These are phyloP conservation scores for Chaetomium strumarium DNA, from an alignment of 2,329 filamentous ascomycete species.

Conservation along the genomic window DNA sequence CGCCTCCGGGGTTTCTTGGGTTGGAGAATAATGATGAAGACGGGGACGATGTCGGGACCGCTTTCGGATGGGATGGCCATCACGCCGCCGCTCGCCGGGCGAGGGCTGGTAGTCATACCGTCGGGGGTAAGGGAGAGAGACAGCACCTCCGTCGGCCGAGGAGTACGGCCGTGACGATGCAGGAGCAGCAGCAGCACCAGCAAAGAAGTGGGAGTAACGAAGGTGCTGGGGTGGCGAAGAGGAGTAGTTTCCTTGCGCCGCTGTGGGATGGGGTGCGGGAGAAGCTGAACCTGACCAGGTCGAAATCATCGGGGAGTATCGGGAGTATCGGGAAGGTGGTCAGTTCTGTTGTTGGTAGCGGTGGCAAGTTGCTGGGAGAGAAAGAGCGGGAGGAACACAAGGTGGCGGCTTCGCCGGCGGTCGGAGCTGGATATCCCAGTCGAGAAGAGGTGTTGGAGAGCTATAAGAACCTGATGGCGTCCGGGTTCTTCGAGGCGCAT, in stretches of 20 bases:
- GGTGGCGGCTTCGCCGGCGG: background rate
- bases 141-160: conserved; percentile 6
- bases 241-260: conserved; percentile 28
- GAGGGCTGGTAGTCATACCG: no score
- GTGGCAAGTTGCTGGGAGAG: background rate
- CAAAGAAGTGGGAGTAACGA: background rate
- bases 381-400: background rate
- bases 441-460: conserved; percentile 50
- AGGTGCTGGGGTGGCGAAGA: conserved; percentile 13
- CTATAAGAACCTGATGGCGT: conserved; percentile 51
- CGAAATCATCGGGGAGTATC: conserved; percentile 24
- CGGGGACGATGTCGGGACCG: background rate
- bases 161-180: conserved; percentile 13
- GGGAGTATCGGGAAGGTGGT: conserved; percentile 19
- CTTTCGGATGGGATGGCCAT: no score
- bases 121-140: background rate
- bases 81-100: no score
- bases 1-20: conserved; percentile 61
- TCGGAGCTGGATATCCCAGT: conserved; percentile 29
- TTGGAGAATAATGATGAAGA: background rate
- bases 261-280: conserved; percentile 31
- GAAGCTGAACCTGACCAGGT: conserved; percentile 26
- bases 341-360: conserved; percentile 7
- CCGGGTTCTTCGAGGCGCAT: conserved; percentile 53
- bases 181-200: conserved; percentile 5